A percentile compares a stretch with the other conserved stretches of the same genome.
Evolutionary conservation across 805 yeast species (phyloP).

Genomic region (Pichia pseudocactophila): DNA sequence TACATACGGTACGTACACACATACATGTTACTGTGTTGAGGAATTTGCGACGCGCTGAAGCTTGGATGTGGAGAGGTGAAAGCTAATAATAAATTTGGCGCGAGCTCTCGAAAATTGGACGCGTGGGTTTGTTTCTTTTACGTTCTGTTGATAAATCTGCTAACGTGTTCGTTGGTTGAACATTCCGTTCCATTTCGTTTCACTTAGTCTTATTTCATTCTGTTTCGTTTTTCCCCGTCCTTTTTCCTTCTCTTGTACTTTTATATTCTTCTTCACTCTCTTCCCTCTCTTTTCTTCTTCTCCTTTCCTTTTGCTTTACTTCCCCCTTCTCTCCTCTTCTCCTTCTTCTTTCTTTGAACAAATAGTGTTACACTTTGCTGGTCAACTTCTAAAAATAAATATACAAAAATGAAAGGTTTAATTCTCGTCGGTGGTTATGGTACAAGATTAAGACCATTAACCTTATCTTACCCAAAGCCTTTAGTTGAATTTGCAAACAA

Average conservation of each 20-base stretch:
- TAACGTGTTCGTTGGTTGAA: too few relatives aligned
- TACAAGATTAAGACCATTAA: constrained; percentile 98
- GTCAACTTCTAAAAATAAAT: constrained; percentile 3
- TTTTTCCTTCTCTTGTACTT: constrained; percentile 1
- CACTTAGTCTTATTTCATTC: too few relatives aligned
- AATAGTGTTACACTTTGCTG: neutral
- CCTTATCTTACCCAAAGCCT: constrained; percentile 92
- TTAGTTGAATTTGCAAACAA: constrained; percentile 97
- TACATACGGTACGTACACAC: too few relatives aligned
- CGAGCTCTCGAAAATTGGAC: too few relatives aligned
- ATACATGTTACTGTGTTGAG: too few relatives aligned
- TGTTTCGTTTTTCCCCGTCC: neutral
- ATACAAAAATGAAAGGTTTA: constrained; percentile 71
- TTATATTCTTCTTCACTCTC: neutral
- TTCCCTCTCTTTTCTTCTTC: neutral
- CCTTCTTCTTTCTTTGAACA: constrained; percentile 11
- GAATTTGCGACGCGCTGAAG: too few relatives aligned
- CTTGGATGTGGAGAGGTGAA: too few relatives aligned
- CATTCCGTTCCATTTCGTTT: too few relatives aligned
- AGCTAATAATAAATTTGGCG: too few relatives aligned
- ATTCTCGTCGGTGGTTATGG: constrained; percentile 99
- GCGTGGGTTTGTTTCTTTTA: too few relatives aligned
- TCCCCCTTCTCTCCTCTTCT: neutral
- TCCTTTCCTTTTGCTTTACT: neutral
- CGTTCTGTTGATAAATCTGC: too few relatives aligned